These are phyloP conservation scores for Petrea volubilis DNA, from an alignment of 257 asterid species.

Conservation along the genomic window DNA sequence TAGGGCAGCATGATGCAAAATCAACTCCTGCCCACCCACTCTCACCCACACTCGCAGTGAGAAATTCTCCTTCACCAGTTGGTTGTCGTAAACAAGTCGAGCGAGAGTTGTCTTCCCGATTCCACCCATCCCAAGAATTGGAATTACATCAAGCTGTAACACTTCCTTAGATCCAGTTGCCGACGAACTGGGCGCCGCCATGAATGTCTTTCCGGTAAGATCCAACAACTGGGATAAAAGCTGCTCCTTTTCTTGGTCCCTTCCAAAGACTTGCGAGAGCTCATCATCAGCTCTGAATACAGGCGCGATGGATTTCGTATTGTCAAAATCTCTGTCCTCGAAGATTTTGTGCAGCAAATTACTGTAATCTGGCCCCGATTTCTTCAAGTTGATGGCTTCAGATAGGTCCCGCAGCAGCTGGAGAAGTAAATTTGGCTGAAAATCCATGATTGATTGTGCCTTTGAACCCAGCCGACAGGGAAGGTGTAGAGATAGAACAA, in stretches of 20 bases:
- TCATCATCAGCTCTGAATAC: not conserved
- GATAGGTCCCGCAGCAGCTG: not conserved
- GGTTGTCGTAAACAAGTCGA: constrained; percentile 1
- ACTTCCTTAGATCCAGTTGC: too few species aligned
- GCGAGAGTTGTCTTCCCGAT: constrained; percentile 20
- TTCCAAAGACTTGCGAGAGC: not conserved
- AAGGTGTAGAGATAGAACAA: too few species aligned
- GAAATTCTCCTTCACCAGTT: not conserved
- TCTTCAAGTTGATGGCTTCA: not conserved
- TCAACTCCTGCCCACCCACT: constrained; percentile 6
- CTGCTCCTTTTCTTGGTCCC: not conserved
- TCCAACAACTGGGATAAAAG: not conserved
- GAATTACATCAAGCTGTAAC: not conserved
- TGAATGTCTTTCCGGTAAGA: too few species aligned
- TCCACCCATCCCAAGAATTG: not conserved
- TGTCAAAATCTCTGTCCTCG: not conserved
- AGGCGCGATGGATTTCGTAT: not conserved
- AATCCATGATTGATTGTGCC: not conserved
- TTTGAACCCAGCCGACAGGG: too few species aligned
- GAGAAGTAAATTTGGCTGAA: not conserved
- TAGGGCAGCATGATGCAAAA: not conserved
- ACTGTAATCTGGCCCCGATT: not conserved
- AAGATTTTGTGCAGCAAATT: not conserved
- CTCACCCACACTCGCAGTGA: constrained; percentile 20
- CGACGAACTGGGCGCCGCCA: too few species aligned